Base-by-base conservation (phyloP, 2,329 filamentous ascomycete genomes). In the Fusarium acutatum region DNA sequence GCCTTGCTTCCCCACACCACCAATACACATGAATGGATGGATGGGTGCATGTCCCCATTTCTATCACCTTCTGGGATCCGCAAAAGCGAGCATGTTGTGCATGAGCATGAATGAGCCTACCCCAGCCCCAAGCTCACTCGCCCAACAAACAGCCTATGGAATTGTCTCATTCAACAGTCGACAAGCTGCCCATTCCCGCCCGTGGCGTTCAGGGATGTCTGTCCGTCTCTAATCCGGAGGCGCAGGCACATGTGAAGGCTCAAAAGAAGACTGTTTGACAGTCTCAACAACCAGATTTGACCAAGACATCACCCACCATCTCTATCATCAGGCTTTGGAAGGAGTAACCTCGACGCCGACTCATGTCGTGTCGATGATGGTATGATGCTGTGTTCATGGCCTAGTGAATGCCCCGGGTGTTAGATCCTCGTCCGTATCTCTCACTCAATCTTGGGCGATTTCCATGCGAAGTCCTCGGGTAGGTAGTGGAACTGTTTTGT, bases 41-140 rank as follows among this genome's bases (percentile, higher is more conserved):
- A 60, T 30, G 43, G 66, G 28, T 40, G 26, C 41, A 59, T 41
- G 30, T 71, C 60, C 28, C 52, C 56, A 62, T 66, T 50, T 52
- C 50, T 41, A 56, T 67, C 71, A 40, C 49, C 38, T 32, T 73
- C 32, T 56, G 35, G 54, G 71, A 56, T 74, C 67, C 71, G 71
- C 71, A 74, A 69, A 69, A 68, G 71, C 71, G 67, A 71, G 60
- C 71, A 73, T 73, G 71, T 69, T 73, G 71, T 73, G 71, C 71
- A 73, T 74, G 63, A 58, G 54, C 53, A 57, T 24, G 50, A 54
- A 57, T 26, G 40, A 73, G 63, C 52, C 50, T 64, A 65, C 63
- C 67, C 56, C 56, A 59, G 67, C 49, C 49, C 37, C 30, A 43
- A 35, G 59, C 38, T 61, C 62, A 44, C 40, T 54, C 41, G 20